Conservation (phyloP, 768 basidiomycete genomes). For the Royoungia palumana region DNA sequence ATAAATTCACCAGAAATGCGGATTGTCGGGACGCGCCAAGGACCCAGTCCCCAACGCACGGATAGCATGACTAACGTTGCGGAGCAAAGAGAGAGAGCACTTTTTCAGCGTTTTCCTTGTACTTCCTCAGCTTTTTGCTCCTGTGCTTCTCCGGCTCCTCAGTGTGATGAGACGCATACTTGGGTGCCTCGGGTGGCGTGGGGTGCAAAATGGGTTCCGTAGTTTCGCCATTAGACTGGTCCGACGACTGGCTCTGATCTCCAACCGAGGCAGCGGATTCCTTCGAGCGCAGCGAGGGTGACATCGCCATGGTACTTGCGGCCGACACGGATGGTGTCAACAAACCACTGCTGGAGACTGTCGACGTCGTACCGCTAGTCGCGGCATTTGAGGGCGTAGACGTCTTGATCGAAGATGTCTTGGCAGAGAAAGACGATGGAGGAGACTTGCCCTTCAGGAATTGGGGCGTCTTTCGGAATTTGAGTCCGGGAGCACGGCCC, state of each 20-base stretch:
- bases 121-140: constrained; percentile 78
- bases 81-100: constrained; percentile 79
- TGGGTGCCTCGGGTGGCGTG: constrained; percentile 32
- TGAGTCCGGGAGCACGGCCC: constrained; percentile 64
- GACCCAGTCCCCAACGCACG: constrained; percentile 24
- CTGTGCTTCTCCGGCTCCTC: constrained; percentile 58
- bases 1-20: constrained; percentile 17
- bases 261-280: constrained; percentile 75
- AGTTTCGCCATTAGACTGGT: constrained; percentile 59
- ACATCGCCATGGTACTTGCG: constrained; percentile 40
- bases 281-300: constrained; percentile 77
- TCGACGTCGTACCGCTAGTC: constrained; percentile 32
- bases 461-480: constrained; percentile 70
- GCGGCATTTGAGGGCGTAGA: constrained; percentile 44
- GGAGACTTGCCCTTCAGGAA: constrained; percentile 76
- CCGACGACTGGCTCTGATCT: constrained; percentile 67
- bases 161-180: constrained; percentile 24
- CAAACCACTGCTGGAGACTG: constrained; percentile 45
- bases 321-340: constrained; percentile 64
- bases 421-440: constrained; percentile 35
- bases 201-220: constrained; percentile 22
- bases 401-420: constrained; percentile 34
- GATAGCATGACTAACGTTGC: constrained; percentile 44
- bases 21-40: constrained; percentile 14
- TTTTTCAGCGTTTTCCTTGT: constrained; percentile 86